These are phyloP conservation scores for Fusarium camptoceras DNA, from an alignment of 2,329 filamentous ascomycete species.

Conservation along the genomic window DNA sequence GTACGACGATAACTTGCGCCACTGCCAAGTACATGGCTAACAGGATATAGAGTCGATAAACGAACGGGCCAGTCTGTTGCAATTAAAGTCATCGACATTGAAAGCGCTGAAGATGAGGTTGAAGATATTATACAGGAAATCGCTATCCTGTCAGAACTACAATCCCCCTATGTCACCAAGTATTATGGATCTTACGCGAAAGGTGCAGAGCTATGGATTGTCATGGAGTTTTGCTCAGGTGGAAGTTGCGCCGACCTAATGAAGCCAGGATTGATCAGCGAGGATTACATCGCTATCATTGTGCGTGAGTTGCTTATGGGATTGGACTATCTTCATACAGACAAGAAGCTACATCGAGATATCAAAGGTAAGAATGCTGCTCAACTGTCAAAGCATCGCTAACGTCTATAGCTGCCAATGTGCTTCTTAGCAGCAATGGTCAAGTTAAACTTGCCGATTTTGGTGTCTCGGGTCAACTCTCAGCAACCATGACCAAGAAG, in stretches of 20 bases:
- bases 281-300: constrained; percentile 98
- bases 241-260: constrained; percentile 96
- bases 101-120: constrained; percentile 98
- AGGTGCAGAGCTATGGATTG: constrained; percentile 97
- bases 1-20: constrained; percentile 58
- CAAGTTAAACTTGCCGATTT: constrained; percentile 98
- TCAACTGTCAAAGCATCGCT: background rate
- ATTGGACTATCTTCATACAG: constrained; percentile 90
- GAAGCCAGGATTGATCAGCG: constrained; percentile 90
- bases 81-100: constrained; percentile 98
- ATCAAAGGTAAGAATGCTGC: constrained; percentile 78
- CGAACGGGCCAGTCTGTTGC: constrained; percentile 92
- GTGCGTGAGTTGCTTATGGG: constrained; percentile 89
- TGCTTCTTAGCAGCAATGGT: constrained; percentile 87
- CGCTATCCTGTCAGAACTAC: constrained; percentile 93
- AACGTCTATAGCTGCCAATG: constrained; percentile 79
- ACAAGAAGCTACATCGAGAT: constrained; percentile 96
- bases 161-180: constrained; percentile 96
- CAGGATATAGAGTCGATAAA: constrained; percentile 80
- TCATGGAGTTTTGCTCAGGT: constrained; percentile 99
- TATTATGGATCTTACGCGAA: constrained; percentile 98
- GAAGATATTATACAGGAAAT: constrained; percentile 99
- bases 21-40: constrained; percentile 5
- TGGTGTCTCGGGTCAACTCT: constrained; percentile 94
- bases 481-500: constrained; percentile 99